Base-by-base conservation (phyloP, 345 rosid species). In the Orychophragmus violaceus region DNA sequence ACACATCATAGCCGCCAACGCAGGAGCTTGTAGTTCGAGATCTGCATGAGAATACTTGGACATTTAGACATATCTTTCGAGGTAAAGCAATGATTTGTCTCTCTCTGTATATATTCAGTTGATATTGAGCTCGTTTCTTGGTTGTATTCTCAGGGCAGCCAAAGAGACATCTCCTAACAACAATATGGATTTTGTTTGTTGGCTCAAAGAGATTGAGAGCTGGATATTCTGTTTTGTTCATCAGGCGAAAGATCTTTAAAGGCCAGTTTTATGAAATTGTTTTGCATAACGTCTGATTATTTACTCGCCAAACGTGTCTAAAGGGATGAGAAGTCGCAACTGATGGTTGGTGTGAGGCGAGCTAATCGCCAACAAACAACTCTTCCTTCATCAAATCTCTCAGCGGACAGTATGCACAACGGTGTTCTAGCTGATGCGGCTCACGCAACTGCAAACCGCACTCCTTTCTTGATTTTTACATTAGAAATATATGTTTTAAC, bases 381-480 rank as follows among this genome's bases (percentile, higher is more conserved):
- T 2, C 64, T 90, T 45, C 97, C 97, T 28, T 94, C 97, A 11
- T 88, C 92, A 6, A 97, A 90, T 76, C 84, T 90, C 17, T 94
- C 97, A 14, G 93, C 97, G 22, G 99, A 90, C 54, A 94, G 96
- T 77, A 94, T 94, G 97, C 97, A 94, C 79, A 94, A 90, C 18
- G 99, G 97, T 58, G 95, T 94, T 59, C 99, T 94, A 76, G 97
- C 99, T 66, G 99, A 97, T 70, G 96, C 99, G 0, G 99, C 99
- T 62, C 98, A 93, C 56, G 98, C 98, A 30, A 89, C 96, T 23
- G 80, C 95, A 0, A 88, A 84, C 52, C 78, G 85, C 11, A 94
- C 89, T 63, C 83, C 92, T 23, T 94, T 94, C 76, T 84, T 89
- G 29, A 90, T 94, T 50, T 94, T 87, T n/a, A n/a, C n/a, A n/a